Evolutionary conservation across 1,139 yeast species (phyloP).

Genomic region (Magnusiomyces clavatus): DNA sequence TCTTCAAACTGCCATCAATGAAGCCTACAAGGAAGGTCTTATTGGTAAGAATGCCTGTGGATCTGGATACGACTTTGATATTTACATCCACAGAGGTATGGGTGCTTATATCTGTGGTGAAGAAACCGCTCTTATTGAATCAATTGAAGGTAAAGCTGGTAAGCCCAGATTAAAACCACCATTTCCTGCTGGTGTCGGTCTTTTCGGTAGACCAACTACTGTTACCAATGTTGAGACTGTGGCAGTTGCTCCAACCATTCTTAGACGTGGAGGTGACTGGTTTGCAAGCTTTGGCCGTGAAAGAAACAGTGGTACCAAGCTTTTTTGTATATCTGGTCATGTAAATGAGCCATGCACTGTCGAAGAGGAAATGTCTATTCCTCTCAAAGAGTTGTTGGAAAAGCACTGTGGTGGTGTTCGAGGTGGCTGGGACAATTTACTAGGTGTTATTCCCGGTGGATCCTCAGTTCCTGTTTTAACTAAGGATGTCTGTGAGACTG

Average conservation of each 20-base stretch:
- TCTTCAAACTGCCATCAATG: constrained; percentile 73
- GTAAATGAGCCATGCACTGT: constrained; percentile 89
- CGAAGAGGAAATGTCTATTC: constrained; percentile 89
- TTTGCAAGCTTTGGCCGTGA: constrained; percentile 76
- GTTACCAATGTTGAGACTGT: constrained; percentile 88
- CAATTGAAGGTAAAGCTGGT: constrained; percentile 85
- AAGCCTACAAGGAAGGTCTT: constrained; percentile 72
- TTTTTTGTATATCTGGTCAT: constrained; percentile 81
- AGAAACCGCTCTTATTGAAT: constrained; percentile 81
- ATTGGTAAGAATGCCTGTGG: constrained; percentile 83
- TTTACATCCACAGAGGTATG: constrained; percentile 81
- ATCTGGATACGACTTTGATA: constrained; percentile 74
- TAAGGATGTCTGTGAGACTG: constrained; percentile 55
- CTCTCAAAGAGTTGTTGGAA: constrained; percentile 70
- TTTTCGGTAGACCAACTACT: constrained; percentile 83
- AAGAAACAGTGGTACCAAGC: constrained; percentile 73
- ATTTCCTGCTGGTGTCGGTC: constrained; percentile 89
- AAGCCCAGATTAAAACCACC: constrained; percentile 91
- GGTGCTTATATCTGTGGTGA: constrained; percentile 91
- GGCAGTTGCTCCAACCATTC: constrained; percentile 79
- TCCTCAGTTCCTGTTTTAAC: constrained; percentile 78
- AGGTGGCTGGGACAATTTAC: constrained; percentile 87
- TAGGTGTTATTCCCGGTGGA: constrained; percentile 85
- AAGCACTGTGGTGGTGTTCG: constrained; percentile 84
- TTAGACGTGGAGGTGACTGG: constrained; percentile 87